Conservation (phyloP, 2,329 filamentous ascomycete species). For the Sclerotiophoma versabilis region DNA sequence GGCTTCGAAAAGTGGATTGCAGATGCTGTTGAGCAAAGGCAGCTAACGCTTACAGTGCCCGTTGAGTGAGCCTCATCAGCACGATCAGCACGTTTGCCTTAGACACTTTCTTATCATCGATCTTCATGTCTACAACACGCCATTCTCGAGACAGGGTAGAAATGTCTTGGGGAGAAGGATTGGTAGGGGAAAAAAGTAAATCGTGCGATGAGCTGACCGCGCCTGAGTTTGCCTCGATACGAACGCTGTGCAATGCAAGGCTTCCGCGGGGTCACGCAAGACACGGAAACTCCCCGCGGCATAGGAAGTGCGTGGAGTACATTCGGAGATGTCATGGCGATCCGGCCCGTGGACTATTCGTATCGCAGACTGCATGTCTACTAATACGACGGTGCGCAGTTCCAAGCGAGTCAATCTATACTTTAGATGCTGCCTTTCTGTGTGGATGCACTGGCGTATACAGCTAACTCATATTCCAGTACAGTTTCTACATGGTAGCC, state of each 20-base stretch:
- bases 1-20: slow-evolving; percentile 1
- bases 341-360: slow-evolving; percentile 2
- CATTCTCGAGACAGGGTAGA: background rate
- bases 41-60: slow-evolving; percentile 5
- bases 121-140: slow-evolving; percentile 9
- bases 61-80: slow-evolving; percentile 16
- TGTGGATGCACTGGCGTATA: too few relatives aligned
- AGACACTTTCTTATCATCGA: slow-evolving; percentile 2
- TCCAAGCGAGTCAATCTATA: too few relatives aligned
- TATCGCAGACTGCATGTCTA: background rate
- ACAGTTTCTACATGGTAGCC: too few relatives aligned
- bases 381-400: background rate
- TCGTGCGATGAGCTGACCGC: slow-evolving; percentile 8
- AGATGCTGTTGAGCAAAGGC: slow-evolving; percentile 12
- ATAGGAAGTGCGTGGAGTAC: background rate
- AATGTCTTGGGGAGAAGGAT: background rate
- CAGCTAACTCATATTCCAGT: too few relatives aligned
- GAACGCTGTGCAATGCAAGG: slow-evolving; percentile 5
- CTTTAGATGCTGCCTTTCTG: too few relatives aligned
- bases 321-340: slow-evolving; percentile 1
- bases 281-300: background rate
- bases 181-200: background rate
- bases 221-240: slow-evolving; percentile 2
- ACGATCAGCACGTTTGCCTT: slow-evolving; percentile 3
- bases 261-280: slow-evolving; percentile 5